Evolutionary conservation across 345 rosid genomes (phyloP).

Genomic region (Turritis glabra): DNA sequence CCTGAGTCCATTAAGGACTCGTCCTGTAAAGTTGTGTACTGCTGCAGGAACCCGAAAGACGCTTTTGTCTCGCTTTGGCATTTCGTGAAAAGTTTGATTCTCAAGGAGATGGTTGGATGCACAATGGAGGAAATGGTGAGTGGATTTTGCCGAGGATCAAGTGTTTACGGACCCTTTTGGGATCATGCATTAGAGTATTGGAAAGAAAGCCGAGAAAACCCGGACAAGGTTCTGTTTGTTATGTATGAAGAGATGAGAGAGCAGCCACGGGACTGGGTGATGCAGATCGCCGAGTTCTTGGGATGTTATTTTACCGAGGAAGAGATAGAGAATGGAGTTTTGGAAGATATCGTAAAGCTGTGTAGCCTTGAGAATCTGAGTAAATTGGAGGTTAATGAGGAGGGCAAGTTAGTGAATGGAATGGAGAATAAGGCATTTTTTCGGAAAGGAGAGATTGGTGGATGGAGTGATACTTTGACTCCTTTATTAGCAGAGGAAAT

Average conservation of each 20-base stretch:
- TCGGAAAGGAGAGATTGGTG: conserved; percentile 54
- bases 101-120: conserved; percentile 16
- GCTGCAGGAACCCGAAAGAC: conserved; percentile 63
- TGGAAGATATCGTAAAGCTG: conserved; percentile 41
- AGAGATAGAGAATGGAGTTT: conserved; percentile 35
- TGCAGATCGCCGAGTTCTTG: conserved; percentile 46
- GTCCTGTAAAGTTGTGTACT: conserved; percentile 52
- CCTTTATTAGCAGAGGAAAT: conserved; percentile 38
- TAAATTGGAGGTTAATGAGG: conserved; percentile 49
- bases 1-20: conserved; percentile 42
- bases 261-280: conserved; percentile 31
- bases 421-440: conserved; percentile 39
- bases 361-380: conserved; percentile 56
- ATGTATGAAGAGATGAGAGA: conserved; percentile 52
- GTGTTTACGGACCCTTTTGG: conserved; percentile 54
- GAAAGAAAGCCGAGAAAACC: conserved; percentile 47
- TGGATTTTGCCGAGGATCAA: conserved; percentile 48
- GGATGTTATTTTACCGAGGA: conserved; percentile 44
- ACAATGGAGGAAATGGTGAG: conserved; percentile 48
- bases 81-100: conserved; percentile 44
- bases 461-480: conserved; percentile 46
- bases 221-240: conserved; percentile 44
- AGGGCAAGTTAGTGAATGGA: conserved; percentile 43
- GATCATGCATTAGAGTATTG: conserved; percentile 55
- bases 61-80: conserved; percentile 61